Evolutionary conservation across 2,329 filamentous ascomycete genomes (phyloP), one percentile per base, ranked within the genome.

Genomic region (Talaromyces marneffei): DNA sequence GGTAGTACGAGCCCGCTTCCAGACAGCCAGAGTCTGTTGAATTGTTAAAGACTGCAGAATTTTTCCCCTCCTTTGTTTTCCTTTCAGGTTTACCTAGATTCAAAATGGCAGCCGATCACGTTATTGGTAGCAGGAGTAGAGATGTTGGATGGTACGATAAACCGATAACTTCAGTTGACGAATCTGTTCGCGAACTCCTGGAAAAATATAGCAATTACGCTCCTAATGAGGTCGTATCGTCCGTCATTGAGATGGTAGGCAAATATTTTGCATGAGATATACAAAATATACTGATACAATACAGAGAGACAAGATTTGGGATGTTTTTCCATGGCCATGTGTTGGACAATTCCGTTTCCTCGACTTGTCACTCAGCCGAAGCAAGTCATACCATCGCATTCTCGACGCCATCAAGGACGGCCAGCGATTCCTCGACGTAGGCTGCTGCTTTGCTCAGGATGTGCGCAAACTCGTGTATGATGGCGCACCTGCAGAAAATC

Each of bases 401-500:
- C 35, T 67, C 25, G 59, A 65, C 2, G 42, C 58, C 3, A 48
- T 65, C 10, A 65, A 65, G 35, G n/a, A 48, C 14, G 64, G 64
- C 18, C 44, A 64, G 16, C 29, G 29, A 5, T 63, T 65, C 23
- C 59, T 65, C 23, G 64, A 65, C n/a, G 40, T 63, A 4, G 64
- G 63, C 4, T 65, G 64, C 57, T 63, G 61, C n/a, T 63, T 65
- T 57, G 63, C 57, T 16, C 61, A 65, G 48, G 61, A 62, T n/a
- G 25, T 65, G 14, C 61, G 64, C 14, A 59, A 57, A 33, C 44
- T 65, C 44, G 64, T 59, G 20, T 71, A 73, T 56, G 80, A 83
- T 60, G 83, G 83, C 20, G 81, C 81, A 9, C 72, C 78, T 29
- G 73, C 78, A 5, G 68, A 74, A 14, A 77, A 79, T 53, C 70